These are phyloP conservation scores for Ramaria sp. DNA, from an alignment of 768 basidiomycete genomes.

Conservation along the genomic window DNA sequence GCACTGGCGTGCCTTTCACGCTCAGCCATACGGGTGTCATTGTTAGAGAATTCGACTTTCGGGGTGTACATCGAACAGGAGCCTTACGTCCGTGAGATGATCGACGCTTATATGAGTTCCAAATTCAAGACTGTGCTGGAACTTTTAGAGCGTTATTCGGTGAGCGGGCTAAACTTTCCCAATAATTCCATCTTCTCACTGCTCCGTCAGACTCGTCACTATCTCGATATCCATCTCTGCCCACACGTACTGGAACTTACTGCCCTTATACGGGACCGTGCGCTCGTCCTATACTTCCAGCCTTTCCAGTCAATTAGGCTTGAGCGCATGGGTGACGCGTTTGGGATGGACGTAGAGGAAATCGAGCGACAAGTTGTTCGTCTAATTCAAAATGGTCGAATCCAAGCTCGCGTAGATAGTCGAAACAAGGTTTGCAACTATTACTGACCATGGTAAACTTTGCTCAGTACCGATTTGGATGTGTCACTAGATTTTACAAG, in stretches of 20 bases:
- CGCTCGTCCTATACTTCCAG: conserved; percentile 80
- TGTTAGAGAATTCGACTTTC: conserved; percentile 63
- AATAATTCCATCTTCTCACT: background rate
- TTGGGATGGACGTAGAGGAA: conserved; percentile 68
- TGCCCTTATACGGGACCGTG: conserved; percentile 61
- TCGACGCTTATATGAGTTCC: conserved; percentile 78
- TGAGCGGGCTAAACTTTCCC: conserved; percentile 19
- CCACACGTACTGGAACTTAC: conserved; percentile 57
- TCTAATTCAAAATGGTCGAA: conserved; percentile 67
- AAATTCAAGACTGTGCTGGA: conserved; percentile 79
- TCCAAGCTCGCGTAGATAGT: conserved; percentile 79
- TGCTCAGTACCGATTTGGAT: background rate
- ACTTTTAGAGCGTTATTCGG: conserved; percentile 62
- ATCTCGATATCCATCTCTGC: conserved; percentile 67
- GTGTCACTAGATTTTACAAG: conserved; percentile 54
- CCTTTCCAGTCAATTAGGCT: conserved; percentile 82
- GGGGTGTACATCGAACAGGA: conserved; percentile 76
- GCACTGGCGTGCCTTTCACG: conserved; percentile 72
- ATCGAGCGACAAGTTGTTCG: conserved; percentile 65
- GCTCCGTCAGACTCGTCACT: conserved; percentile 55
- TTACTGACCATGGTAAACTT: background rate
- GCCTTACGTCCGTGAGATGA: conserved; percentile 75
- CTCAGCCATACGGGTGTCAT: conserved; percentile 51
- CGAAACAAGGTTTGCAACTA: conserved; percentile 60
- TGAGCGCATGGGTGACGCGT: conserved; percentile 75